phyloP scores from a whole-genome alignment of 257 asterid species.

The Solanum ahanhuiri region DNA sequence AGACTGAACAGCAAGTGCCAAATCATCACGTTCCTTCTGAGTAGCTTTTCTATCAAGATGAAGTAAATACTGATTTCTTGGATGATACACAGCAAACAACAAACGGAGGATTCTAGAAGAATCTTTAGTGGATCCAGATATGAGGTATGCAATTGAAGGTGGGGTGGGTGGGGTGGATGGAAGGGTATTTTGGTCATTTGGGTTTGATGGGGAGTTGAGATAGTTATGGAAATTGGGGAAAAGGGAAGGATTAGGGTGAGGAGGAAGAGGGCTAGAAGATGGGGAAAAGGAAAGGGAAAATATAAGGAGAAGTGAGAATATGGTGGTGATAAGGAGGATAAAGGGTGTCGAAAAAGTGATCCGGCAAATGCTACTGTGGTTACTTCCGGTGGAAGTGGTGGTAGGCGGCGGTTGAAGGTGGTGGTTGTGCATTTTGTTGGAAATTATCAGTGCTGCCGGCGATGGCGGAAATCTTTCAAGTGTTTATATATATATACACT shows the following conservation, averaged over 20 bases:
- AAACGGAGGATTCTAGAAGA: constrained; percentile 56
- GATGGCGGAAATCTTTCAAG: neutral
- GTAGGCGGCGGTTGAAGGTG: constrained; percentile 15
- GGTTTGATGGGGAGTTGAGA: constrained; percentile 30
- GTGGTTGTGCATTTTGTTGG: constrained; percentile 2
- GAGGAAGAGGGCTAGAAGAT: constrained; percentile 24
- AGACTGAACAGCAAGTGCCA: constrained; percentile 46
- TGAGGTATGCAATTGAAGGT: constrained; percentile 68
- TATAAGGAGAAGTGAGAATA: constrained; percentile 49
- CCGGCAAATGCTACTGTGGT: neutral
- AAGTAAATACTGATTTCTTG: constrained; percentile 56
- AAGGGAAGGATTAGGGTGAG: constrained; percentile 38
- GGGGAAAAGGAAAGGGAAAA: constrained; percentile 28
- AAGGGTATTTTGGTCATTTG: neutral
- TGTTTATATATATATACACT: neutral
- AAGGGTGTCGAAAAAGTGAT: constrained; percentile 12
- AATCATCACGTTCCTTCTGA: constrained; percentile 49
- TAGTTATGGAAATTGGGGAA: constrained; percentile 55
- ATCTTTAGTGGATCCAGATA: constrained; percentile 69
- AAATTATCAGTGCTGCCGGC: neutral
- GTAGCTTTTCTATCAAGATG: constrained; percentile 63
- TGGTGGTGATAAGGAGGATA: constrained; percentile 39
- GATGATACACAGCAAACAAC: constrained; percentile 66
- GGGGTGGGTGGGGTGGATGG: constrained; percentile 61
- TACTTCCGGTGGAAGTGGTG: constrained; percentile 4